These are phyloP conservation scores for Choanephora cucurbitarum DNA, from an alignment of 371 early-diverging fungal genomes.

Conservation along the genomic window DNA sequence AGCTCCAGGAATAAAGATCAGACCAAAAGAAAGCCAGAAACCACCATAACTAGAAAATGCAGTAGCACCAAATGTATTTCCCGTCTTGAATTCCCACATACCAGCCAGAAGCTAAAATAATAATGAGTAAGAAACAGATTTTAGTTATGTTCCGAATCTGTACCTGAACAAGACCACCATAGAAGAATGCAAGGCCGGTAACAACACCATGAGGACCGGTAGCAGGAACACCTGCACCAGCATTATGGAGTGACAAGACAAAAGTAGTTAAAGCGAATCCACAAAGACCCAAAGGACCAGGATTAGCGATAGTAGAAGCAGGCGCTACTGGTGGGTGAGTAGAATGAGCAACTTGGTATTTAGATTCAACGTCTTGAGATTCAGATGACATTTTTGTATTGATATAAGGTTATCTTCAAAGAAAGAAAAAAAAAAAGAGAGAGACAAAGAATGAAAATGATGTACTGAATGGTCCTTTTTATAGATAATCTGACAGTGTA, in stretches of 20 bases:
- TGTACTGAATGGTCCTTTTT: neutral
- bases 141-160: neutral
- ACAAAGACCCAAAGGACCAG: conserved; percentile 75
- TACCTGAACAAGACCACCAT: conserved; percentile 80
- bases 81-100: conserved; percentile 75
- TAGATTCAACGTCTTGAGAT: conserved; percentile 29
- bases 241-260: conserved; percentile 68
- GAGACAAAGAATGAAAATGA: conserved; percentile 12
- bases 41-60: conserved; percentile 77
- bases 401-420: conserved; percentile 1
- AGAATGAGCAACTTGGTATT: conserved; percentile 24
- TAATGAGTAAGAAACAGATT: neutral
- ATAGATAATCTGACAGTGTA: neutral
- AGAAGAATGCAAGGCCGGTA: conserved; percentile 73
- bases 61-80: conserved; percentile 85
- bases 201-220: conserved; percentile 60
- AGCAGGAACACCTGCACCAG: conserved; percentile 64
- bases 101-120: conserved; percentile 62
- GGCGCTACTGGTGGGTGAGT: conserved; percentile 20
- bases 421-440: conserved; percentile 6
- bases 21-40: conserved; percentile 75
- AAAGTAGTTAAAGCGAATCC: conserved; percentile 79
- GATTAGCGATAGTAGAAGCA: conserved; percentile 59
- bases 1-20: conserved; percentile 59
- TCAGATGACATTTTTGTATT: conserved; percentile 21